A percentile compares a stretch with the other conserved stretches of the same genome.
These are phyloP conservation scores for Dichotomocladium elegans DNA, from an alignment of 371 early-diverging fungal genomes.

Conservation along the genomic window DNA sequence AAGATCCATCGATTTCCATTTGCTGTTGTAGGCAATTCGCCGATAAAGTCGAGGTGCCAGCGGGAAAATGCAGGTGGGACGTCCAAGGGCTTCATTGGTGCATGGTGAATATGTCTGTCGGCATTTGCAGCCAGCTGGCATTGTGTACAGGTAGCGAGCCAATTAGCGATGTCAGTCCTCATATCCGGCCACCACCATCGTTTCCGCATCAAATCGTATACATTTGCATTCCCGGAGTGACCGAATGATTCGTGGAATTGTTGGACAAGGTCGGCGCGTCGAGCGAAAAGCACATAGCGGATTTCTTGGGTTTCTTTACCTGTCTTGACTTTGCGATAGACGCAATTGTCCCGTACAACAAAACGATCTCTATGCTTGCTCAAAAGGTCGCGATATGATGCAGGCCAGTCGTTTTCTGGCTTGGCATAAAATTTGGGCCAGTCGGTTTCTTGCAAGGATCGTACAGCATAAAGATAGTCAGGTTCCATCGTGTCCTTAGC, in stretches of 20 bases:
- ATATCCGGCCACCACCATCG: conserved; percentile 28
- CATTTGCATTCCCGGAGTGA: conserved; percentile 12
- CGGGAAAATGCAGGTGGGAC: conserved; percentile 6
- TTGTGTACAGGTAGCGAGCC: conserved; percentile 11
- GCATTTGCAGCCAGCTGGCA: conserved; percentile 19
- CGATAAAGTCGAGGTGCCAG: conserved; percentile 26
- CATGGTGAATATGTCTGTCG: neutral
- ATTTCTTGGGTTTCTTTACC: neutral
- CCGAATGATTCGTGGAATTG: conserved; percentile 20
- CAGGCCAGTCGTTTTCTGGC: neutral
- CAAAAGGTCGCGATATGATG: neutral
- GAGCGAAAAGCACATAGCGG: conserved; percentile 1
- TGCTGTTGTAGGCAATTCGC: conserved; percentile 14
- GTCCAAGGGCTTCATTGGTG: conserved; percentile 9
- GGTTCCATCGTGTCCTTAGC: neutral
- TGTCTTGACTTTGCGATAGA: neutral
- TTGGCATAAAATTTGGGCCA: conserved; percentile 3
- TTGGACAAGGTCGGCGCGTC: conserved; percentile 3
- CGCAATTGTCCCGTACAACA: neutral
- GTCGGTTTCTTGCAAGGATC: neutral
- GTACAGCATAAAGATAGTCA: conserved; percentile 7
- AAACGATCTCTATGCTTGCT: neutral
- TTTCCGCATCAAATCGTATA: conserved; percentile 11
- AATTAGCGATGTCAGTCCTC: conserved; percentile 3
- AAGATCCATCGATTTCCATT: conserved; percentile 18